Evolutionary conservation across 2,329 filamentous ascomycete genomes (phyloP).

Genomic region (Parafenestella ontariensis): DNA sequence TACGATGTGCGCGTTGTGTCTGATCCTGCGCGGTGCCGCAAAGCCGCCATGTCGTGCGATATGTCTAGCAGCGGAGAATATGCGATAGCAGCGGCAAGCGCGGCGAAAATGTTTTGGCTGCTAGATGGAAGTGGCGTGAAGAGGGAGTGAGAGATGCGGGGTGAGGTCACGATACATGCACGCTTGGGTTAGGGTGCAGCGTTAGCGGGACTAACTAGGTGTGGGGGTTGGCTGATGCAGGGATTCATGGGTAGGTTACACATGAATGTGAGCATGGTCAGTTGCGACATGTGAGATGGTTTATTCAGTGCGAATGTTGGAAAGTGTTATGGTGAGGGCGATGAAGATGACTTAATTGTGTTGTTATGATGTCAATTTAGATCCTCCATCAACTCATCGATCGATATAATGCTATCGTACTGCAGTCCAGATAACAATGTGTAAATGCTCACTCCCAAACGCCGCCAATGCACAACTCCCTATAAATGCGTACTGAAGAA

Average conservation of each 20-base stretch:
- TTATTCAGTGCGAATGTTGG: not conserved
- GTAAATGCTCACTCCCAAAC: conserved; percentile 39
- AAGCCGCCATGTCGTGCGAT: not conserved
- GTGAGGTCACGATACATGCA: conserved; percentile 34
- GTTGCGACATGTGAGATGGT: not conserved
- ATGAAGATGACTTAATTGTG: not conserved
- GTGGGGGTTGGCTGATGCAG: conserved; percentile 6
- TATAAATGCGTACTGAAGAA: conserved; percentile 15
- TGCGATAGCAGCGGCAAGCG: conserved; percentile 9
- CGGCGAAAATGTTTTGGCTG: not conserved
- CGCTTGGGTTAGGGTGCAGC: conserved; percentile 21
- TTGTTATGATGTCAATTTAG: too few species aligned
- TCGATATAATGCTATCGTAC: conserved; percentile 6
- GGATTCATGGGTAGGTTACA: not conserved
- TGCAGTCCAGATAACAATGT: conserved; percentile 15
- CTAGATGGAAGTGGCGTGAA: not conserved
- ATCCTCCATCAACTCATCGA: too few species aligned
- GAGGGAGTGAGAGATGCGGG: conserved; percentile 22
- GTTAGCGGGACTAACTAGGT: conserved; percentile 9
- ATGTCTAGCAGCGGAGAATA: not conserved
- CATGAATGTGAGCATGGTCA: not conserved
- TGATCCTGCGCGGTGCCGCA: not conserved
- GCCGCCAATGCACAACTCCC: conserved; percentile 33
- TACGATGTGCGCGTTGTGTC: not conserved
- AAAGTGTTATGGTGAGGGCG: not conserved